phyloP scores from a whole-genome alignment of 306 rosid species.

The Malus orientalis region DNA sequence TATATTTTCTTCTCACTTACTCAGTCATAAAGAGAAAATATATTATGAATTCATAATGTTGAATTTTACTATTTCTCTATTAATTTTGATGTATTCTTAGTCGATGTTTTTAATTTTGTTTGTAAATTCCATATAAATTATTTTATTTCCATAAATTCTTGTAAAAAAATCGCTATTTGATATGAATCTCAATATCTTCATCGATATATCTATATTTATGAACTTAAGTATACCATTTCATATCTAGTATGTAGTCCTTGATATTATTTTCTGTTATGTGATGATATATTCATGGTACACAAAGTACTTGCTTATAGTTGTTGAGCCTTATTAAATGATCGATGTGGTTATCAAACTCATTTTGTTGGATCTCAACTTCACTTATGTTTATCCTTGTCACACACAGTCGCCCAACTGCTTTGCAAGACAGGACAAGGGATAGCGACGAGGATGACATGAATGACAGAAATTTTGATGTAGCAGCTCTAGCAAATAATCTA shows the following conservation, averaged over 20 bases:
- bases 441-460: conserved; percentile 91
- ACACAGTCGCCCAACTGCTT: conserved; percentile 88
- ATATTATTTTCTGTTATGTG: background rate
- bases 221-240: background rate
- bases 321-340: background rate
- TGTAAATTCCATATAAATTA: no score
- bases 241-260: background rate
- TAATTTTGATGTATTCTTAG: background rate
- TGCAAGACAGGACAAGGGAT: conserved; percentile 93
- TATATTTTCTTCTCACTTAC: background rate
- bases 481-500: conserved; percentile 89
- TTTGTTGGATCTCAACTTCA: background rate
- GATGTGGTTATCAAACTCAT: background rate
- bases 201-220: background rate
- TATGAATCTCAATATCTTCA: background rate
- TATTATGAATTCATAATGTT: background rate
- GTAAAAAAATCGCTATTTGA: background rate
- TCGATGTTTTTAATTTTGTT: background rate
- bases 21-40: background rate
- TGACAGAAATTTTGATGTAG: conserved; percentile 87
- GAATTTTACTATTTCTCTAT: background rate
- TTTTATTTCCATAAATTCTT: background rate
- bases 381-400: conserved; percentile 10
- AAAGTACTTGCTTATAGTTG: background rate
- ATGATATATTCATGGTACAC: background rate